Base-by-base conservation (phyloP, 768 basidiomycete species). In the Kwoniella bestiolae region DNA sequence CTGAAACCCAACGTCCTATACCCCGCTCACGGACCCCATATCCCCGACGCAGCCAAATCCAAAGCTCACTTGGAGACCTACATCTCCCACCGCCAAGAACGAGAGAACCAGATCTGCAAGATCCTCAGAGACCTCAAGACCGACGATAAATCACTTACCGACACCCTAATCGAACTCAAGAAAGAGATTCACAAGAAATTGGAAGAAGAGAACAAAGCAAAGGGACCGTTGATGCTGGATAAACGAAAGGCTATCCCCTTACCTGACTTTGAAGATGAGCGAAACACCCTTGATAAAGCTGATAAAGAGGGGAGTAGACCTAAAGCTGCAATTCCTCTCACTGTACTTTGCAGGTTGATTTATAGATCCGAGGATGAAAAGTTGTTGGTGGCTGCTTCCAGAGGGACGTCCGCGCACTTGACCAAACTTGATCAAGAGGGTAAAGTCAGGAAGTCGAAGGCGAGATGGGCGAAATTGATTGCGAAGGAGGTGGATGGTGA, bases 1-100 rank as follows among this genome's bases (percentile, higher is more conserved):
- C 66, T 79, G 55, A 70, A 66, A 53, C 78, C 80, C 0, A 56
- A 63, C 3, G 66, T 69, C 34, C 83, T 97, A n/a, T 94, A 93
- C 77, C 94, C 94, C 0, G 93, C 87, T 0, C 95, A 98, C 68
- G 95, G 95, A 0, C 89, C 91, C 5, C 87, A 91, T 34, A 85
- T 94, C 44, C 16, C 64, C 47, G 35, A 12, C 5, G 60, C 66
- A 1, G 65, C 79, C 5, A 83, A 90, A 14, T 91, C 90, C 5
- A 79, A 84, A 44, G 83, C 84, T 35, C 83, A 86, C 31, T 87
- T 97, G 72, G 76, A 82, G 51, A 85, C 82, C 51, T 96, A 97
- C 76, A 90, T 94, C 64, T 78, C 85, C 34, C 93, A 98, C 75
- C 86, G 94, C 8, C 83, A 89, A 60, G 86, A 91, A 67, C 84